Base-by-base conservation (phyloP, 2,329 filamentous ascomycete species). In the Penicillium thymicola region DNA sequence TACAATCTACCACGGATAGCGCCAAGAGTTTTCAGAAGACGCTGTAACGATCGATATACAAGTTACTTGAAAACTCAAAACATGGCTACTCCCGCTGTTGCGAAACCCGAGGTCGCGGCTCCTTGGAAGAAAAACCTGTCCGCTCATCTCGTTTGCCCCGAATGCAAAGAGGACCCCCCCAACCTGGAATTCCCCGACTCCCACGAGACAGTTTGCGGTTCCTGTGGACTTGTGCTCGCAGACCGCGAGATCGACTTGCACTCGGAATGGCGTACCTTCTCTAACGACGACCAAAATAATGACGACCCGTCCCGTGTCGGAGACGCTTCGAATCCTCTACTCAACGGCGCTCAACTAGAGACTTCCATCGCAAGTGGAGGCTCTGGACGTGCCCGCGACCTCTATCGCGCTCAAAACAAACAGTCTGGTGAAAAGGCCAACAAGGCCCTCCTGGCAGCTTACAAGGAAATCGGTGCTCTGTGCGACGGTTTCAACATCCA, bases 301-400 rank as follows among this genome's bases (percentile, higher is more conserved):
- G 95, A 97, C 67, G 94, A 99, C 65, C 94, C 95, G 5, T 97
- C 92, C 57, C 94, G 94, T 91, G 93, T 99, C 63, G 94, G 94
- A 79, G 94, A 97, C 67, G 90, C 89, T 6, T 88, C 89, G 59
- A 97, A 97, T 70, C 88, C 90, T 52, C 86, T 99, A 42, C 83
- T 96, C 56, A 92, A 96, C 69, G 92, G 92, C 55, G 89, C 91
- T 62, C 92, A 96, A 76, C 86, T 97, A 44, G 86, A 92, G 70
- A 97, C 92, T 6, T 87, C 83, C 62, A 96, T 97, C 64, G 90
- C 90, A 47, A 95, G 90, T 70, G 89, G 88, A 56, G 90, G 93
- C 53, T 83, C 84, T 51, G 85, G 82, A 59, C 82, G 87, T 61
- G 87, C 85, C 72, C 82, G 88, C 60, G 90, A 92, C 65, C 80